Evolutionary conservation across 345 rosid genomes (phyloP), one percentile per base, ranked within the genome.

Genomic region (Citrus sinensis): DNA sequence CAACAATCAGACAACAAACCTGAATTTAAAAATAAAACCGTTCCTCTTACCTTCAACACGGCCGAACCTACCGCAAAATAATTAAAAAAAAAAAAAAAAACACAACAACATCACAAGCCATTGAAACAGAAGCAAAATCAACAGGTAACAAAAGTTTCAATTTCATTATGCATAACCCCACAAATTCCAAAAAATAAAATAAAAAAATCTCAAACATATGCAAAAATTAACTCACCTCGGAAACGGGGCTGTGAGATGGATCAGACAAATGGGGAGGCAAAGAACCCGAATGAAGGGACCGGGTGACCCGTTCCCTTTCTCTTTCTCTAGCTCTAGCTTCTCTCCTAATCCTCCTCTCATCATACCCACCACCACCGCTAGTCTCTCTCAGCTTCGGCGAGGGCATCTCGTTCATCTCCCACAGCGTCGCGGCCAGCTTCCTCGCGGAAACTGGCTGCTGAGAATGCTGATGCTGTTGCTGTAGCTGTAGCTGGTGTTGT

Each of bases 381-480:
- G 16, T 79, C 62, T 88, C 93, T 77, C 73, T 85, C 80, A 83
- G 79, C 67, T 87, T 85, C 6, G 97, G 92, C 10, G 97, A 91
- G 67, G 98, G 98, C 84, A 92, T 89, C 91, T 90, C 98, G 69
- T 96, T 96, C 97, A 96, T 90, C 86, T 94, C 99, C 99, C 99
- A 96, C 71, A 96, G 83, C 27, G 98, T 94, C 3, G 99, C 99
- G 20, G 98, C 99, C 72, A 96, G 86, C 82, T 96, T 96, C 89
- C 99, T 88, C 9, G 97, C 99, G 1, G 99, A 96, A 67, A 94
- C 94, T 11, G 95, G 99, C 79, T 82, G 83, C 67, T 83, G 85
- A 34, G 78, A 74, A 67, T 77, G 85, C 58, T 80, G 86, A 4
- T 16, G 22, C 77, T 82, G 75, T 59, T 76, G 84, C 74, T 79